Conservation (phyloP, 176 grass and related monocot genomes). For the Puccinellia tenuiflora region DNA sequence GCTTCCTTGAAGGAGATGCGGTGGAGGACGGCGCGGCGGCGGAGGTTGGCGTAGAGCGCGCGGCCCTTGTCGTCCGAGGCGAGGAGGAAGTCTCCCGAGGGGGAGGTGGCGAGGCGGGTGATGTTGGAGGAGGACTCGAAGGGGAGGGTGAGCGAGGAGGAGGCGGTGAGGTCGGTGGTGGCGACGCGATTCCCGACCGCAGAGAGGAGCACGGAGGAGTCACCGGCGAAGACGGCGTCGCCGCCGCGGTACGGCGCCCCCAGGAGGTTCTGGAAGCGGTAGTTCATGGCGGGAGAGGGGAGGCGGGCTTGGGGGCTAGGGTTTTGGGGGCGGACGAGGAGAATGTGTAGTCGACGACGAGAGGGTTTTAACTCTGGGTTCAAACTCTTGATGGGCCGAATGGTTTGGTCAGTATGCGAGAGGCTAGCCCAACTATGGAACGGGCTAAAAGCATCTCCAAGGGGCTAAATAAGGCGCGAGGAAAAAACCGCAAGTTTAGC, state of each 20-base stretch:
- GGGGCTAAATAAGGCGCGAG: too few relatives aligned
- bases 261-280: conserved; percentile 90
- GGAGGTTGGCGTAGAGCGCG: conserved; percentile 66
- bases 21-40: conserved; percentile 71
- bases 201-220: conserved; percentile 65
- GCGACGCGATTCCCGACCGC: conserved; percentile 74
- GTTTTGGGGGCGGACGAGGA: conserved; percentile 26
- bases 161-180: conserved; percentile 63
- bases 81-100: conserved; percentile 68
- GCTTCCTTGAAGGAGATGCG: conserved; percentile 64
- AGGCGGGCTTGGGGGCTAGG: conserved; percentile 25
- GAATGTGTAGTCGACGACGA: background rate
- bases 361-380: background rate
- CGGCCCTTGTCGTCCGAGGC: conserved; percentile 49
- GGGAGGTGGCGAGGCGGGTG: conserved; percentile 56
- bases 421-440: background rate
- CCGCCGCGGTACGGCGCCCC: conserved; percentile 94
- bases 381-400: background rate
- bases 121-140: conserved; percentile 83
- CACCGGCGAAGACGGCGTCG: conserved; percentile 62
- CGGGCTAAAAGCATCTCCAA: too few relatives aligned
- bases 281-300: conserved; percentile 59
- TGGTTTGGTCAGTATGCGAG: background rate
- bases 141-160: conserved; percentile 65
- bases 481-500: too few relatives aligned